phyloP scores from a whole-genome alignment of 2,329 filamentous ascomycete species.

The Neonectria sp. region DNA sequence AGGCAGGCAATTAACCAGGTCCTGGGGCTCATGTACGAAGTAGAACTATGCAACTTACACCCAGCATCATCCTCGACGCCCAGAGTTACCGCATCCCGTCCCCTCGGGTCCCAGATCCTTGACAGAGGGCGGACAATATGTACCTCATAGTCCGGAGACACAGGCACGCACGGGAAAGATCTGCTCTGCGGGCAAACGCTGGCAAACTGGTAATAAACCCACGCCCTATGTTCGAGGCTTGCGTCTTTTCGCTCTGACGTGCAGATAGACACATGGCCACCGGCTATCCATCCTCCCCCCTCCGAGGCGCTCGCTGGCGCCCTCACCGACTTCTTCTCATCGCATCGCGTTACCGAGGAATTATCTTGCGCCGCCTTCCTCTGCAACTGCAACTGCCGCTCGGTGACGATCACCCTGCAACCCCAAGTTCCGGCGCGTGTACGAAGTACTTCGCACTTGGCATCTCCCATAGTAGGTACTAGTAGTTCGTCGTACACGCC shows the following conservation, averaged over 20 bases:
- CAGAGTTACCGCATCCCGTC: conserved; percentile 19
- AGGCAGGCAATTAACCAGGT: conserved; percentile 18
- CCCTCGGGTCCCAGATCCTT: conserved; percentile 21
- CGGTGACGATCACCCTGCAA: not conserved
- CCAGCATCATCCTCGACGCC: conserved; percentile 16
- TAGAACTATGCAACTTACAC: conserved; percentile 13
- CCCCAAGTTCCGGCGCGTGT: not conserved
- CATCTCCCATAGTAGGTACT: not conserved
- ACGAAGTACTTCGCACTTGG: not conserved
- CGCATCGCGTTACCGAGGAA: conserved; percentile 11
- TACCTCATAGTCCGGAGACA: conserved; percentile 17
- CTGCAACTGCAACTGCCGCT: not conserved
- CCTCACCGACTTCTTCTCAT: conserved; percentile 26
- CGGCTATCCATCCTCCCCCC: not conserved
- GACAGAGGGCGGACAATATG: conserved; percentile 18
- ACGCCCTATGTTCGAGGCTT: conserved; percentile 7
- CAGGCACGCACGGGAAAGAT: conserved; percentile 14
- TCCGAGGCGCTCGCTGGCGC: not conserved
- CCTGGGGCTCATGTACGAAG: conserved; percentile 25
- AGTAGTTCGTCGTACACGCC: conserved; percentile 4
- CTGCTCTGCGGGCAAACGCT: conserved; percentile 17
- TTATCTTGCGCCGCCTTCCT: conserved; percentile 5
- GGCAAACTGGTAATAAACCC: not conserved
- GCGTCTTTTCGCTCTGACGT: conserved; percentile 22
- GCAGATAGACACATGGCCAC: conserved; percentile 17